Evolutionary conservation across 371 early-diverging fungal species (phyloP).

Genomic region (Conidiobolus incongruus): DNA sequence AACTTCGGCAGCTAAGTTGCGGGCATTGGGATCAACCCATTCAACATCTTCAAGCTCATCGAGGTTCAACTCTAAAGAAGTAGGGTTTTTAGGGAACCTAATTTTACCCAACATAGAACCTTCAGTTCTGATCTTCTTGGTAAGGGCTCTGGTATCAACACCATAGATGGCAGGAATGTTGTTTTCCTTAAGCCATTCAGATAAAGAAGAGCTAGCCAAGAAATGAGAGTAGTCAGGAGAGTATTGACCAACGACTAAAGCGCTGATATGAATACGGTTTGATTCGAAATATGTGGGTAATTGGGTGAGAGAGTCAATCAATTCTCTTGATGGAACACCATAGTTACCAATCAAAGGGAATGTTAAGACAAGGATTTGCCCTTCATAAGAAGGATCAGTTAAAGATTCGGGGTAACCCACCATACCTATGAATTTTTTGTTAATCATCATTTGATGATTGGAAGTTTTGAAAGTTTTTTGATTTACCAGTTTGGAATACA

Average conservation of each 20-base stretch:
- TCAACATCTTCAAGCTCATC: slow-evolving; percentile 30
- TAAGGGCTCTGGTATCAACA: slow-evolving; percentile 83
- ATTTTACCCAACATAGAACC: slow-evolving; percentile 77
- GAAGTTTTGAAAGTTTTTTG: background rate
- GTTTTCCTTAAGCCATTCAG: slow-evolving; percentile 69
- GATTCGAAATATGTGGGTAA: slow-evolving; percentile 83
- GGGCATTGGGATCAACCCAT: slow-evolving; percentile 78
- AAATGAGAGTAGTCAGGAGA: slow-evolving; percentile 76
- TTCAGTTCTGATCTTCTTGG: slow-evolving; percentile 75
- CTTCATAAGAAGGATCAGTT: slow-evolving; percentile 87
- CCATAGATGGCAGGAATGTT: slow-evolving; percentile 79
- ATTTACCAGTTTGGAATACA: slow-evolving; percentile 89
- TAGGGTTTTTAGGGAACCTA: slow-evolving; percentile 31
- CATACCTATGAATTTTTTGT: slow-evolving; percentile 46
- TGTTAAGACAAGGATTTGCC: slow-evolving; percentile 89
- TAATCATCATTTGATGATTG: background rate
- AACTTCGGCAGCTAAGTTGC: slow-evolving; percentile 75
- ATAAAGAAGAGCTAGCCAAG: slow-evolving; percentile 65
- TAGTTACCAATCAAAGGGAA: slow-evolving; percentile 90
- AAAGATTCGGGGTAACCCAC: slow-evolving; percentile 87
- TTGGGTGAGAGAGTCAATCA: slow-evolving; percentile 44
- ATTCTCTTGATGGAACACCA: slow-evolving; percentile 74
- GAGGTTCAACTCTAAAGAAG: slow-evolving; percentile 16
- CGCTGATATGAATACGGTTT: slow-evolving; percentile 71
- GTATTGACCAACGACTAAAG: slow-evolving; percentile 74